Base-by-base conservation (phyloP, 306 rosid genomes). In the Vicia sativa region DNA sequence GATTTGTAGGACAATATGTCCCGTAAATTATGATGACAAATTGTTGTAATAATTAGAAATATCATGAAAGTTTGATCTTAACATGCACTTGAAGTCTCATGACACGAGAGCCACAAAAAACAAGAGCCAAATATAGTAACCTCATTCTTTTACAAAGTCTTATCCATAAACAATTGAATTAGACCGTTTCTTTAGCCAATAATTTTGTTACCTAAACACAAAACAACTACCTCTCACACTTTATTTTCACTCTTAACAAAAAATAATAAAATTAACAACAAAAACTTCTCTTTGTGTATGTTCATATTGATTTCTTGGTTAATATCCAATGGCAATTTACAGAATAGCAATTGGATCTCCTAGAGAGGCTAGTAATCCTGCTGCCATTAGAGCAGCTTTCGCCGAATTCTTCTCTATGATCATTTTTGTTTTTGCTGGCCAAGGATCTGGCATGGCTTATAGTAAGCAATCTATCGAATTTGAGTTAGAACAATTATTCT, bases 361-460 rank as follows among this genome's bases (percentile, higher is more conserved):
- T 3, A 78, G 88, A 58, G 89, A 90, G 85, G 96, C 92, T 1
- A 84, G 88, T 74, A 82, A 75, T 4, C 96, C 95, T 0, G 90
- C 87, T 21, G 96, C 95, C 19, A 79, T 90, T 9, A 79, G 85
- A 75, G 95, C 95, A 0, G 90, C 88, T 3, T 71, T 86, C 3
- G 88, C 95, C 0, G 96, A 90, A 66, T 87, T 90, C 72, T 87
- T 90, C 65, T 90, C 96, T 3, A 87, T 73, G 90, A 42, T 87
- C 15, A 87, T 90, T 58, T 90, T 90, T 70, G 91, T 90, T 19
- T 90, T 90, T 65, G 95, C 95, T 59, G 97, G 97, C 0, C 86
- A 87, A 82, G 97, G 95, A 53, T 90, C 92, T 29, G 92, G 90
- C 63, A 80, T 87, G 87, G 95, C 95, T 60, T 86, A 82, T 43